Percentiles rank a stretch among this genome's conserved stretches.
Evolutionary conservation across 1,284 basidiomycete genomes (phyloP).

Genomic region (Phellopilus nigrolimitatus): DNA sequence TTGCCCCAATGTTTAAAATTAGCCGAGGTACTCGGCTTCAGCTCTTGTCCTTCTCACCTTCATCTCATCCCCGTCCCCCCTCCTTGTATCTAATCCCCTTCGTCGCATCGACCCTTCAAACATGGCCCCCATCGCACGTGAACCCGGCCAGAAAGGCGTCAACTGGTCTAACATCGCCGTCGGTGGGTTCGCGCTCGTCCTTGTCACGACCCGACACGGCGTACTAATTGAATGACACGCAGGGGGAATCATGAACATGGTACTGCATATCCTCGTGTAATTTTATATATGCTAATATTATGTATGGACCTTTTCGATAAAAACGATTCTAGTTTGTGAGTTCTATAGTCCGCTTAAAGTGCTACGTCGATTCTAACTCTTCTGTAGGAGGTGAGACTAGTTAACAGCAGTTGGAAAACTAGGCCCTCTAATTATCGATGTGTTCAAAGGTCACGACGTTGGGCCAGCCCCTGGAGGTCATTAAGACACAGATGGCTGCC

Average conservation of each 20-base stretch:
- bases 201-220: slow-evolving; percentile 14
- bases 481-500: slow-evolving; percentile 99
- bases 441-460: slow-evolving; percentile 81
- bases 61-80: slow-evolving; percentile 23
- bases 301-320: slow-evolving; percentile 12
- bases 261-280: slow-evolving; percentile 32
- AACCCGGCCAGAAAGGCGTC: slow-evolving; percentile 88
- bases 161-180: slow-evolving; percentile 99
- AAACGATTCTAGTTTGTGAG: slow-evolving; percentile 57
- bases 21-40: neutral
- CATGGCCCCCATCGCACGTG: slow-evolving; percentile 70
- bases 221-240: slow-evolving; percentile 24
- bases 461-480: slow-evolving; percentile 96
- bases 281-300: slow-evolving; percentile 13
- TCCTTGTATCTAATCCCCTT: slow-evolving; percentile 24
- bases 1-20: slow-evolving; percentile 2
- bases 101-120: slow-evolving; percentile 24
- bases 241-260: slow-evolving; percentile 98
- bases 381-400: slow-evolving; percentile 42
- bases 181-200: slow-evolving; percentile 49
- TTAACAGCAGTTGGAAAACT: no score
- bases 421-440: neutral
- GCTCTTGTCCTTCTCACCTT: slow-evolving; percentile 6
- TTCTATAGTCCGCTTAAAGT: slow-evolving; percentile 23
- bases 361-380: slow-evolving; percentile 19